Evolutionary conservation across 345 rosid genomes (phyloP).

Genomic region (Gossypium longicalyx): DNA sequence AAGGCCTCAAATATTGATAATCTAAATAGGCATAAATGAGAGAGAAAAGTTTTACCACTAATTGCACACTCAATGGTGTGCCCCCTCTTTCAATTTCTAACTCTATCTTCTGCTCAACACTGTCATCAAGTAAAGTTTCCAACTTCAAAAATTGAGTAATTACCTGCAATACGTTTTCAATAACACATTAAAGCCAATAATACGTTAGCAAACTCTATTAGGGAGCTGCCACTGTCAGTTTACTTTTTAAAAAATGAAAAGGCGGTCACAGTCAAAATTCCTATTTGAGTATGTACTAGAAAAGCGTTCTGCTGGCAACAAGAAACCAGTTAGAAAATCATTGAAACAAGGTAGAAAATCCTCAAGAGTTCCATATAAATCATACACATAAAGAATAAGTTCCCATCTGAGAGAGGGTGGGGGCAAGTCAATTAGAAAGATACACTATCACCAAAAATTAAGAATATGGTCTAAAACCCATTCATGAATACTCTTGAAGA

Average conservation of each 20-base stretch:
- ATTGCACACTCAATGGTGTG: slow-evolving; percentile 48
- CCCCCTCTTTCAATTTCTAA: slow-evolving; percentile 94
- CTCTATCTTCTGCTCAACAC: slow-evolving; percentile 57
- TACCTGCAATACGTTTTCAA: slow-evolving; percentile 49
- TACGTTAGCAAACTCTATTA: neutral
- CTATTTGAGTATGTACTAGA: neutral
- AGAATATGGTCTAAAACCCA: neutral
- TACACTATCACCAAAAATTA: neutral
- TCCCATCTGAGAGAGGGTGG: neutral
- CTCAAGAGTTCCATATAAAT: neutral
- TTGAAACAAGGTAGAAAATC: neutral
- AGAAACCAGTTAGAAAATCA: neutral
- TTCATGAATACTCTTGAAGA: neutral
- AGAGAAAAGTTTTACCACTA: slow-evolving; percentile 53
- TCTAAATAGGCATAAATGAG: neutral
- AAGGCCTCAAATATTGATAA: neutral
- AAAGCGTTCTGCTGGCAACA: neutral
- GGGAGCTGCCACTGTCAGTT: neutral
- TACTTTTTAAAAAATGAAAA: neutral
- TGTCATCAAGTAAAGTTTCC: slow-evolving; percentile 81
- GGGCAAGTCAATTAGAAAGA: neutral
- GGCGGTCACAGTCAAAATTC: neutral
- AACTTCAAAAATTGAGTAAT: slow-evolving; percentile 74
- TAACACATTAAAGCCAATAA: slow-evolving; percentile 17
- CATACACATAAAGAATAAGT: neutral